phyloP scores from a whole-genome alignment of 2,329 filamentous ascomycete species.

The Sordariomycetes sp. region DNA sequence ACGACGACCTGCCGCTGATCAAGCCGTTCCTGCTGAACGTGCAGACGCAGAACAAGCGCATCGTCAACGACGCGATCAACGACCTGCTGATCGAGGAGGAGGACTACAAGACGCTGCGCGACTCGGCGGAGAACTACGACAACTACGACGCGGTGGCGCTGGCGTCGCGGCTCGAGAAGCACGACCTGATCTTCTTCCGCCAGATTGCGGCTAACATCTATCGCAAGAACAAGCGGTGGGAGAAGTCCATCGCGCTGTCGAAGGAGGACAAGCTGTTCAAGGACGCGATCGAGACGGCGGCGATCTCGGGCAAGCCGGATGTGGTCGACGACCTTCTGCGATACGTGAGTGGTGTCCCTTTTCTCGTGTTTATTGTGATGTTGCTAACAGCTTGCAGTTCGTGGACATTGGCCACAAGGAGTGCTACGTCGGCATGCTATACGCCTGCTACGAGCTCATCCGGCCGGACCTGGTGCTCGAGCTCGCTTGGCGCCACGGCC shows the following conservation, averaged over 20 bases:
- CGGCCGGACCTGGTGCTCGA: conserved; percentile 88
- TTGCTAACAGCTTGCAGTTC: conserved; percentile 52
- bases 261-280: conserved; percentile 99
- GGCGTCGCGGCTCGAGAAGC: conserved; percentile 86
- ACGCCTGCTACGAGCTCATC: conserved; percentile 95
- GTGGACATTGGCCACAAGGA: conserved; percentile 98
- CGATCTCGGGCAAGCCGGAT: conserved; percentile 79
- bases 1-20: conserved; percentile 94
- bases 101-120: conserved; percentile 95
- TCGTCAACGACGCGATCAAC: conserved; percentile 96
- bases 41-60: conserved; percentile 93
- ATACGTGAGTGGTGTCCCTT: conserved; percentile 62
- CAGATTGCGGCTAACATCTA: conserved; percentile 98
- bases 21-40: conserved; percentile 98
- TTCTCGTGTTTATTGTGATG: not conserved
- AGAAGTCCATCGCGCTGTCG: conserved; percentile 93
- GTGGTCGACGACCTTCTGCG: conserved; percentile 92
- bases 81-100: conserved; percentile 97
- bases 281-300: conserved; percentile 96
- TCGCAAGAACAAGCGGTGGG: conserved; percentile 99
- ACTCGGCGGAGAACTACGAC: conserved; percentile 97
- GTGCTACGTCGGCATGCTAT: conserved; percentile 99
- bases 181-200: conserved; percentile 97
- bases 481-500: conserved; percentile 90
- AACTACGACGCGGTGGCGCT: conserved; percentile 96